Percentiles rank a stretch among this genome's conserved stretches.
Evolutionary conservation across 2,329 filamentous ascomycete genomes (phyloP).

Genomic region (Botrytis medusae): DNA sequence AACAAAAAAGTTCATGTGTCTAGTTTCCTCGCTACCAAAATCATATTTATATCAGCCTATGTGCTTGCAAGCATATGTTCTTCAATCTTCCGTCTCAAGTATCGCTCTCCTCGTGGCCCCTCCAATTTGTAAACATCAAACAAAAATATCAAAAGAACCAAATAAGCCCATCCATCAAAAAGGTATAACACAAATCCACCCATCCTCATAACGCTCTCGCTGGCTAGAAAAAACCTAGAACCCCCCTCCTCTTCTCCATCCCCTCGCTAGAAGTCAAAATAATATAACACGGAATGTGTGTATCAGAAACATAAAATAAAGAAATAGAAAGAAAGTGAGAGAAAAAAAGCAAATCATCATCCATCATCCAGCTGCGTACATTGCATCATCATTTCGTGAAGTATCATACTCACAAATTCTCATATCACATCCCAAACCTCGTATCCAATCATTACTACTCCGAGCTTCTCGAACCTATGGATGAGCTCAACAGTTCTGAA

Average conservation of each 20-base stretch:
- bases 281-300: neutral
- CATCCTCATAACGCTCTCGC: slow-evolving; percentile 14
- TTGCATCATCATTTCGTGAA: slow-evolving; percentile 8
- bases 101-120: neutral
- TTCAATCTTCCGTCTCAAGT: neutral
- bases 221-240: neutral
- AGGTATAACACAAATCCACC: slow-evolving; percentile 18
- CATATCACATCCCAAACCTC: neutral
- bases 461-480: neutral
- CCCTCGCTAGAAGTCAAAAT: neutral
- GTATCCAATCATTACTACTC: slow-evolving; percentile 1
- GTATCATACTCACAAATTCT: slow-evolving; percentile 8
- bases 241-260: neutral
- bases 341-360: neutral
- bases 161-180: slow-evolving; percentile 4
- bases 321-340: slow-evolving; percentile 1
- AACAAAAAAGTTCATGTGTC: neutral
- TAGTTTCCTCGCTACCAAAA: neutral
- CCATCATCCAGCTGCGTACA: neutral
- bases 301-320: neutral
- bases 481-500: slow-evolving; percentile 42
- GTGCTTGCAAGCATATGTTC: neutral
- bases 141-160: neutral
- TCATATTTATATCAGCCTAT: neutral
- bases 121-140: neutral